A percentile compares a stretch with the other conserved stretches of the same genome.
These are phyloP conservation scores for Tuber melanosporum DNA, from an alignment of 495 filamentous ascomycete species.

Conservation along the genomic window DNA sequence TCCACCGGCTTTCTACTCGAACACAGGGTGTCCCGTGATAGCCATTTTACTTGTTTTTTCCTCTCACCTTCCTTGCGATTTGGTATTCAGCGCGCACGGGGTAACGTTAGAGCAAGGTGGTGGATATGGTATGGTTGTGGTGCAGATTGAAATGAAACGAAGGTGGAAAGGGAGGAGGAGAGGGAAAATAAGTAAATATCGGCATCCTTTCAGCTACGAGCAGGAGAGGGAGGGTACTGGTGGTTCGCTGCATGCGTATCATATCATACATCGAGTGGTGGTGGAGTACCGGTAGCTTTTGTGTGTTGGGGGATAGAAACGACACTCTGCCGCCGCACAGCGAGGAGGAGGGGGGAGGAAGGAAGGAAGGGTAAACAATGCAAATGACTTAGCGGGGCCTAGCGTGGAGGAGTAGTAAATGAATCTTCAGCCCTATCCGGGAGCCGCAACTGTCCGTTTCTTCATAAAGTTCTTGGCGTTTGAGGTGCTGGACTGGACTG, in stretches of 20 bases:
- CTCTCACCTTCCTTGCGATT: neutral
- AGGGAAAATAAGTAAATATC: neutral
- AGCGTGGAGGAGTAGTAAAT: neutral
- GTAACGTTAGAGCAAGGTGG: neutral
- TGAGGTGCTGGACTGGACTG: neutral
- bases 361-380: neutral
- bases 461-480: neutral
- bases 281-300: neutral
- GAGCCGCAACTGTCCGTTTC: conserved; percentile 27
- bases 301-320: neutral
- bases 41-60: neutral
- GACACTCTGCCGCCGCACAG: neutral
- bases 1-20: neutral
- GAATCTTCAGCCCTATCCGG: conserved; percentile 33
- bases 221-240: neutral
- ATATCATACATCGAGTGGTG: neutral
- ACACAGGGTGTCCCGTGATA: neutral
- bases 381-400: neutral
- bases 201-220: neutral
- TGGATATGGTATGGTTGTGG: neutral
- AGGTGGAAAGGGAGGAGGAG: neutral
- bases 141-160: neutral
- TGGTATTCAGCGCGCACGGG: neutral
- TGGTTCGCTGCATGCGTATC: neutral
- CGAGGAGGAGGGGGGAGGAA: neutral